Base-by-base conservation (phyloP, 1,139 yeast genomes). In the Yamadazyma atmosphaerica region DNA sequence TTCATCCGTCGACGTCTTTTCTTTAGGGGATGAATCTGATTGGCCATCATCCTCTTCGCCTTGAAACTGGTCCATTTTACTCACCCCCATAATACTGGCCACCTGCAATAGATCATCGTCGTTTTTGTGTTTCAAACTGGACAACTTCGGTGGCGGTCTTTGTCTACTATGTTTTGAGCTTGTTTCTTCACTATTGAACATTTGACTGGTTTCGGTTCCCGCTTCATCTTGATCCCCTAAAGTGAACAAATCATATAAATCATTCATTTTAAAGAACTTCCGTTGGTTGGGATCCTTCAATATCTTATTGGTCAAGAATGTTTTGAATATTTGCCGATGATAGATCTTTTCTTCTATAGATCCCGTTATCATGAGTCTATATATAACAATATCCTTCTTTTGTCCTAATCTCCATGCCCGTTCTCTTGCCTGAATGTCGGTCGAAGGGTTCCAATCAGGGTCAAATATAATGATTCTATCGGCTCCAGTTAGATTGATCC, bases 401-500 rank as follows among this genome's bases (percentile, higher is more conserved):
- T 92, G 98, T 0, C 98, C 98, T 45, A 92, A 72, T 49, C 98
- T 72, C 98, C 98, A 92, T 0, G 98, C 98, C 36, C 98, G 65
- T 60, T 92, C 98, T 46, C 98, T 69, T 0, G 98, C 98, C 60
- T 92, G 98, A 46, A 92, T 77, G 65, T 92, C 98, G 0, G 98
- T 92, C 0, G 97, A 88, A 0, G 98, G 98, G 55, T 92, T 92
- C 98, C 98, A 92, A 59, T 92, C 98, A 0, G 98, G 98, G 55
- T 92, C 98, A 57, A 75, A 92, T 13, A 92, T 92, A 14, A 92
- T 88, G 5, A 92, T 96, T 37, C 98, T 66, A 51, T 89, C 92
- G 0, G 98, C 98, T 4, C 98, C 98, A 0, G 97, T 92, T 35
- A 92, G 62, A 58, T 92, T 92, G 2, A 92, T 87, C 16, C 98